Evolutionary conservation across 1,139 yeast species (phyloP), one percentile per base, ranked within the genome.

Genomic region (Candida sojae): DNA sequence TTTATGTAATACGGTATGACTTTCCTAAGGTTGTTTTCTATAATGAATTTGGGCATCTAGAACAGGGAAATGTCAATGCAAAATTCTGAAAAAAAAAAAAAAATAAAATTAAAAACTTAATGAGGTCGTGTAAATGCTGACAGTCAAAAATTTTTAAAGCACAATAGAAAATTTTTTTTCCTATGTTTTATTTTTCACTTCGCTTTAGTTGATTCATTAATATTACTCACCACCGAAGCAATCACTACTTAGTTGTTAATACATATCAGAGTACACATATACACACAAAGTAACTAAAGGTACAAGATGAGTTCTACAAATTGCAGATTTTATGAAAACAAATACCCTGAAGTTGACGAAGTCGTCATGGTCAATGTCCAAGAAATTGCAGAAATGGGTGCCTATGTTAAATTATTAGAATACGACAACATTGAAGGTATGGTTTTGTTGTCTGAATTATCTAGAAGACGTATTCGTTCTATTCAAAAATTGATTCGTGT

Each of bases 301-400:
- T 17, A 17, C 21, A 51, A 25, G 42, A 86, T 87, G 93, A 84
- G 96, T 68, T 86, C 95, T 44, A 86, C 96, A 46, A 85, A 89
- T 70, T 92, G 97, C 77, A 86, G 99, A 77, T 95, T 88, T 74
- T 93, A 93, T 68, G 99, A 93, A 71, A 93, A 92, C 83, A 92
- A 92, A 71, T 93, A 86, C 77, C 99, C 99, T 53, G 99, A 93
- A 71, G 96, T 95, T 64, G 99, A 93, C 61, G 99, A 95, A 69
- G 96, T 93, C 59, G 98, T 93, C 56, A 92, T 93, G 93, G 99
- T 93, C 66, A 93, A 93, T 71, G 99, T 93, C 63, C 96, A 90
- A 77, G 97, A 91, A 69, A 91, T 91, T 61, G 97, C 97, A 59
- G 97, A 91, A 70, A 91, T 91, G 97, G 97, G 97, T 50, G 97